Percentiles rank a stretch among this genome's conserved stretches.
Evolutionary conservation across 768 basidiomycete genomes (phyloP).

Genomic region (Suillus fuscotomentosus): DNA sequence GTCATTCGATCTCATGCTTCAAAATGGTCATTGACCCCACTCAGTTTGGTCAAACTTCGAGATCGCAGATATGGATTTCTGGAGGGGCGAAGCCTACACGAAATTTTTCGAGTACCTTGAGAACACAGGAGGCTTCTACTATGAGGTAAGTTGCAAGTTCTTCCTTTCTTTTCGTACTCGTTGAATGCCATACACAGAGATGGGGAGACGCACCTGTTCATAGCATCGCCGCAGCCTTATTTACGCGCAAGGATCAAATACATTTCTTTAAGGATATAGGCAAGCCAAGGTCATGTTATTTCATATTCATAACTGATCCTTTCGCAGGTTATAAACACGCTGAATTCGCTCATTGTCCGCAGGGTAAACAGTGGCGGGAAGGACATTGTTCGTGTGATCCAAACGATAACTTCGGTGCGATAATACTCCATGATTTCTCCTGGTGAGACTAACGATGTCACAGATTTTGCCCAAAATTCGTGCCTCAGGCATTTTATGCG

Average conservation of each 20-base stretch:
- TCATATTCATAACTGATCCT: conserved; percentile 4
- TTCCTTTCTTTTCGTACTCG: conserved; percentile 6
- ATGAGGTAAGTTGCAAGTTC: conserved; percentile 51
- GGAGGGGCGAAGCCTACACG: conserved; percentile 78
- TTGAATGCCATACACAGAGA: conserved; percentile 41
- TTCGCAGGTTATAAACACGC: conserved; percentile 70
- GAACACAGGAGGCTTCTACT: conserved; percentile 81
- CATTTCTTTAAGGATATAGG: conserved; percentile 95
- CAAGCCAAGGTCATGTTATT: conserved; percentile 17
- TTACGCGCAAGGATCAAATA: conserved; percentile 85
- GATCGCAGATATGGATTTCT: conserved; percentile 81
- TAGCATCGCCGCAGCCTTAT: conserved; percentile 87
- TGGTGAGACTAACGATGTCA: not conserved
- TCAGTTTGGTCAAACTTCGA: conserved; percentile 94
- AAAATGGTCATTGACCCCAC: not conserved
- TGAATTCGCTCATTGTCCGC: conserved; percentile 92
- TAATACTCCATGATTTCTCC: not conserved
- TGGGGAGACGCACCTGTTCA: conserved; percentile 97
- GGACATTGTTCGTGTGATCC: conserved; percentile 89
- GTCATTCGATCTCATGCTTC: not conserved
- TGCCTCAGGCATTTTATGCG: conserved; percentile 30
- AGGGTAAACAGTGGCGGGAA: conserved; percentile 66
- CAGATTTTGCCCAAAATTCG: conserved; percentile 28
- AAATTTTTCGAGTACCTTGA: conserved; percentile 86
- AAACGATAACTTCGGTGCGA: conserved; percentile 70